These are phyloP conservation scores for Planoprotostelium fungivorum DNA, from an alignment of 78 protist species.

Conservation along the genomic window DNA sequence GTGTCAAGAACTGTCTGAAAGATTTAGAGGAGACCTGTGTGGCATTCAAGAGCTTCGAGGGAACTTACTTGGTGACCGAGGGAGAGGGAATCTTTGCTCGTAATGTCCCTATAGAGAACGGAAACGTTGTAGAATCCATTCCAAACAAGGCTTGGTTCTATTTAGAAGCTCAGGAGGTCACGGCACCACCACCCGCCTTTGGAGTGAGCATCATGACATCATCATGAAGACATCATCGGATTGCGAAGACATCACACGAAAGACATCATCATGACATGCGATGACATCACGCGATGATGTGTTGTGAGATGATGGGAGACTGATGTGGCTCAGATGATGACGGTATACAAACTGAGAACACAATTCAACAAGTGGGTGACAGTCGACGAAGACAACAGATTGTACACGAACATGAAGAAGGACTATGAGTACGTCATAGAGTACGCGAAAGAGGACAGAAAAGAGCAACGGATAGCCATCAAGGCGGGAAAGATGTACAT, in stretches of 20 bases:
- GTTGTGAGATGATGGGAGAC: too few relatives aligned
- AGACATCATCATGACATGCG: too few relatives aligned
- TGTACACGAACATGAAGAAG: background rate
- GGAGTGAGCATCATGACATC: too few relatives aligned
- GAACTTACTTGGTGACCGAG: background rate
- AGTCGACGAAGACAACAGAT: background rate
- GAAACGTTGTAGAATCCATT: background rate
- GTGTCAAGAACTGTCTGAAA: background rate
- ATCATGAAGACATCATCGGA: too few relatives aligned
- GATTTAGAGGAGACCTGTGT: background rate
- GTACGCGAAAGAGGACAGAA: background rate
- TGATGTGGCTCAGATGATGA: too few relatives aligned
- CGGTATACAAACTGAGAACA: background rate
- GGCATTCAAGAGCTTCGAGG: background rate
- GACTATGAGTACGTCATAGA: background rate
- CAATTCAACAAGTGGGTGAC: background rate
- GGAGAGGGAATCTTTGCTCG: background rate
- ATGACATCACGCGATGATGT: too few relatives aligned
- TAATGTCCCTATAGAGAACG: background rate
- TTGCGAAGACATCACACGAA: too few relatives aligned
- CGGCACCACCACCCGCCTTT: too few relatives aligned
- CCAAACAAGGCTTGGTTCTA: background rate
- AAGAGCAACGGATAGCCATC: background rate
- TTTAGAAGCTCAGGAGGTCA: background rate
- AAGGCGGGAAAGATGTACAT: background rate